A percentile compares a stretch with the other conserved stretches of the same genome.
Evolutionary conservation across 371 early-diverging fungal genomes (phyloP).

Genomic region (Choanephora cucurbitarum): DNA sequence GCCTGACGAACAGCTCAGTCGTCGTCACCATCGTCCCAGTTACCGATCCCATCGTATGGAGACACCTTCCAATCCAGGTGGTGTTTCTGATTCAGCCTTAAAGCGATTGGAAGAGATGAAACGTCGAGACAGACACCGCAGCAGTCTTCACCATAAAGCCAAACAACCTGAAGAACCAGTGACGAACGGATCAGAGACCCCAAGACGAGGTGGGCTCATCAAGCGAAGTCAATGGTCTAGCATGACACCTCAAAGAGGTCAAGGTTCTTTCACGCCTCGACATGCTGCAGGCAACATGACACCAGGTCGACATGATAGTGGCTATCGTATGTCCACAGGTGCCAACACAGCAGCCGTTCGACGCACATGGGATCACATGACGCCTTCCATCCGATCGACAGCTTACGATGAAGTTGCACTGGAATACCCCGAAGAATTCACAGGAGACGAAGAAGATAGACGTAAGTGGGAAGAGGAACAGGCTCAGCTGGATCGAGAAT

Average conservation of each 20-base stretch:
- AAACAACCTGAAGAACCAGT: slow-evolving; percentile 15
- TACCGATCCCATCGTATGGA: slow-evolving; percentile 59
- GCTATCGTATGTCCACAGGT: slow-evolving; percentile 39
- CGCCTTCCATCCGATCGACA: slow-evolving; percentile 60
- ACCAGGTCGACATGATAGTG: slow-evolving; percentile 56
- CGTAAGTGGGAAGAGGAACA: slow-evolving; percentile 82
- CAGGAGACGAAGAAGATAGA: slow-evolving; percentile 49
- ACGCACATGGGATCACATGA: slow-evolving; percentile 54
- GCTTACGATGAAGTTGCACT: slow-evolving; percentile 58
- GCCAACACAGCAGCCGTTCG: slow-evolving; percentile 23
- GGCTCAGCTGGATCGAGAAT: slow-evolving; percentile 88
- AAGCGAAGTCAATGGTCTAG: slow-evolving; percentile 66
- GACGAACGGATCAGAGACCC: slow-evolving; percentile 29
- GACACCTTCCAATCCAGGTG: slow-evolving; percentile 62
- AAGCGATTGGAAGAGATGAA: slow-evolving; percentile 51
- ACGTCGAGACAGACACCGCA: slow-evolving; percentile 40
- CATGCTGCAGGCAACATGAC: slow-evolving; percentile 41
- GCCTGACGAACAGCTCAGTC: slow-evolving; percentile 12
- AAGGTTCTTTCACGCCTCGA: slow-evolving; percentile 49
- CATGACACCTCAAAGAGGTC: slow-evolving; percentile 44
- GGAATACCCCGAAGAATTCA: slow-evolving; percentile 51
- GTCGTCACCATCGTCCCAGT: slow-evolving; percentile 34
- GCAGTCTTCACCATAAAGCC: slow-evolving; percentile 14
- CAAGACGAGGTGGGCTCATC: slow-evolving; percentile 47
- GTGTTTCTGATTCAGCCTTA: slow-evolving; percentile 54